phyloP scores from a whole-genome alignment of 2,329 filamentous ascomycete genomes.

The Trichoderma koningii region DNA sequence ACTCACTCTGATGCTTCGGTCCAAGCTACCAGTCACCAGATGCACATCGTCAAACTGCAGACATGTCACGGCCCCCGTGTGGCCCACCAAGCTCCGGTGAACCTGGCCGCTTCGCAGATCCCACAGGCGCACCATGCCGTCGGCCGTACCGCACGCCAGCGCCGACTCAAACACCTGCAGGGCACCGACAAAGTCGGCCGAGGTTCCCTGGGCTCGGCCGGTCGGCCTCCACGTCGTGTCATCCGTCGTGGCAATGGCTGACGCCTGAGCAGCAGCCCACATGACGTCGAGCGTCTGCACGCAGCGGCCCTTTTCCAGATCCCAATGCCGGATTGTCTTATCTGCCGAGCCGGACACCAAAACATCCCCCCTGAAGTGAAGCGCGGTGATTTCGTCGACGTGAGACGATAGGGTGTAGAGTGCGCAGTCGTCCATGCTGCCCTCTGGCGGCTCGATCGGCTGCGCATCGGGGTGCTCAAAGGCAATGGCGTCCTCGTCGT shows the following conservation, averaged over 20 bases:
- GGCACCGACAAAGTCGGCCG: constrained; percentile 90
- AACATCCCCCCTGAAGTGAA: constrained; percentile 86
- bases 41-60: constrained; percentile 96
- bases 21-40: constrained; percentile 87
- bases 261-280: constrained; percentile 93
- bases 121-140: constrained; percentile 96
- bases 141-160: constrained; percentile 91
- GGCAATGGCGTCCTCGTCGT: constrained; percentile 68
- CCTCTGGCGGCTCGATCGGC: constrained; percentile 68
- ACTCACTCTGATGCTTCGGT: constrained; percentile 89
- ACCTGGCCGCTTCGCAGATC: constrained; percentile 95
- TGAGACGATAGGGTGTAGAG: constrained; percentile 89
- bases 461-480: constrained; percentile 72
- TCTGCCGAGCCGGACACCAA: constrained; percentile 95
- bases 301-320: constrained; percentile 93
- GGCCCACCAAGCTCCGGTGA: constrained; percentile 91
- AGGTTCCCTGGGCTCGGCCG: constrained; percentile 60
- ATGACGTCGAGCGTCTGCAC: constrained; percentile 97
- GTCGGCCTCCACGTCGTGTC: constrained; percentile 73
- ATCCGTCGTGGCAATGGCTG: constrained; percentile 64
- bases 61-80: constrained; percentile 91
- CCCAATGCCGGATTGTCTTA: constrained; percentile 97
- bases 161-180: constrained; percentile 96
- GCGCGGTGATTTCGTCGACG: constrained; percentile 89
- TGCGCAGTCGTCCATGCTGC: constrained; percentile 85